Percentiles rank a stretch among this genome's conserved stretches.
Evolutionary conservation across 208 protist species (phyloP).

Genomic region (Balamuthia mandrillaris): DNA sequence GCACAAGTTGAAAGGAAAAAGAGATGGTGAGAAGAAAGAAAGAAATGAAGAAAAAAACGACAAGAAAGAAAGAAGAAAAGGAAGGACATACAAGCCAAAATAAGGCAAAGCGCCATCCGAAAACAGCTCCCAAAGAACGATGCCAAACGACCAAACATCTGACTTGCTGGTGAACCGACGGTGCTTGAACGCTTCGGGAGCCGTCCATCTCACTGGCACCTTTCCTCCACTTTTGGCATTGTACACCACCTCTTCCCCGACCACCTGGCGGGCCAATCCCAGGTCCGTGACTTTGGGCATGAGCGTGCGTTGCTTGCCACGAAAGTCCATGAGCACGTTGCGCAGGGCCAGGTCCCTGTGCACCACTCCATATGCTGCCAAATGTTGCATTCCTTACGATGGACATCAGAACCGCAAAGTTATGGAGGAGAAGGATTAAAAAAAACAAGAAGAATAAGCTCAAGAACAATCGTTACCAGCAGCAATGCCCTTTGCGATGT

Average conservation of each 20-base stretch:
- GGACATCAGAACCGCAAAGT: too few relatives aligned
- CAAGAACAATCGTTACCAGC: too few relatives aligned
- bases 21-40: background rate
- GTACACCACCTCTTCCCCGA: too few relatives aligned
- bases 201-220: slow-evolving; percentile 22
- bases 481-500: too few relatives aligned
- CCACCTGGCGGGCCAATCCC: too few relatives aligned
- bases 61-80: background rate
- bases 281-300: too few relatives aligned
- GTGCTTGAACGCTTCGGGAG: slow-evolving; percentile 2
- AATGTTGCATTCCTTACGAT: slow-evolving; percentile 23
- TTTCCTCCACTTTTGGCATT: background rate
- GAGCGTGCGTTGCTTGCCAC: too few relatives aligned
- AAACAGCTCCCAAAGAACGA: slow-evolving; percentile 31
- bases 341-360: slow-evolving; percentile 8
- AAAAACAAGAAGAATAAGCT: too few relatives aligned
- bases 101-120: background rate
- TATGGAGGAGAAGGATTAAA: too few relatives aligned
- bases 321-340: slow-evolving; percentile 23
- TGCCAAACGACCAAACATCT: slow-evolving; percentile 27
- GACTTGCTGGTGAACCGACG: background rate
- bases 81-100: background rate
- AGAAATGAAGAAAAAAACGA: background rate
- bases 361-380: background rate
- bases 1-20: background rate